Evolutionary conservation across 441 rosid species (phyloP).

Genomic region (Biscutella laevigata): DNA sequence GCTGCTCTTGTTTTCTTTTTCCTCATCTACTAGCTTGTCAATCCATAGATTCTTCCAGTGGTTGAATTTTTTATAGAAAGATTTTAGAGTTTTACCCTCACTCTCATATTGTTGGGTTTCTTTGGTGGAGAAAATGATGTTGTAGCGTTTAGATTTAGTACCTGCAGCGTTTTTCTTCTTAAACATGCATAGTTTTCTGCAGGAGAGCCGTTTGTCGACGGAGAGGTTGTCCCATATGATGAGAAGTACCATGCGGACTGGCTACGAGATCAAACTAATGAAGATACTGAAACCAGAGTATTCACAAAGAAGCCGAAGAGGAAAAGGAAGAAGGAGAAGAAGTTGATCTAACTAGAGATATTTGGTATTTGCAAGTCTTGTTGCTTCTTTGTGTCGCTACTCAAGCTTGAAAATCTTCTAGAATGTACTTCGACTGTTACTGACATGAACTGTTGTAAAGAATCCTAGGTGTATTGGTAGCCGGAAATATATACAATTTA

Average conservation of each 20-base stretch:
- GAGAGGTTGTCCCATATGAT: constrained; percentile 32
- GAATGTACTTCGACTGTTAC: constrained; percentile 6
- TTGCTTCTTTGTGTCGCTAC: background rate
- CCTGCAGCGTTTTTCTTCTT: background rate
- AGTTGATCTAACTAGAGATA: background rate
- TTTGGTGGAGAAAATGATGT: background rate
- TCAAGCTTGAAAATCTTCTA: background rate
- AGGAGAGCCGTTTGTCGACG: constrained; percentile 38
- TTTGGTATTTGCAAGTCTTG: background rate
- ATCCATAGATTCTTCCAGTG: background rate
- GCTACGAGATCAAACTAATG: constrained; percentile 23
- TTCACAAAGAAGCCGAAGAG: constrained; percentile 19
- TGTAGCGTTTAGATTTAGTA: constrained; percentile 2
- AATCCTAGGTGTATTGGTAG: background rate
- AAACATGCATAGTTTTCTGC: background rate
- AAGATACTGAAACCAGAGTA: background rate
- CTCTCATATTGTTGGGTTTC: background rate
- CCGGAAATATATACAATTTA: background rate
- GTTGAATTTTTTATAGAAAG: background rate
- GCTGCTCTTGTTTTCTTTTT: background rate
- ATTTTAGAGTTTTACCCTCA: background rate
- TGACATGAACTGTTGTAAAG: constrained; percentile 5
- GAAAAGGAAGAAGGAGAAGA: constrained; percentile 23
- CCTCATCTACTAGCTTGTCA: background rate
- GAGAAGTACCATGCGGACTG: constrained; percentile 35